A percentile compares a stretch with the other conserved stretches of the same genome.
Evolutionary conservation across 108 stramenopile genomes (phyloP).

Genomic region (Discostella stelligeroides): DNA sequence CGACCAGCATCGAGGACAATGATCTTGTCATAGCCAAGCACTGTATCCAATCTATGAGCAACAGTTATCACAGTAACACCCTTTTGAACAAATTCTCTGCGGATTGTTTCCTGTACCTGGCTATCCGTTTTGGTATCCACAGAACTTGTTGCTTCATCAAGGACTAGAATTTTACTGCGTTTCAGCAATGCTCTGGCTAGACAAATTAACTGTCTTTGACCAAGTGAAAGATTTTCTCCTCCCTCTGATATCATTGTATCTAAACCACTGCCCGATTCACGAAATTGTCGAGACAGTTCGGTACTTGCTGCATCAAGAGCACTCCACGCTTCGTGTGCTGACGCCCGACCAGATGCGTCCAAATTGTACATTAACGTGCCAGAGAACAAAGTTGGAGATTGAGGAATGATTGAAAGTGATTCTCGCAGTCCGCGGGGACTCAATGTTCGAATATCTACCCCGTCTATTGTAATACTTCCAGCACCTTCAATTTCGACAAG

Average conservation of each 20-base stretch:
- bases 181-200: slow-evolving; percentile 89
- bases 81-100: slow-evolving; percentile 74
- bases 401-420: slow-evolving; percentile 90
- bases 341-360: slow-evolving; percentile 75
- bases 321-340: slow-evolving; percentile 70
- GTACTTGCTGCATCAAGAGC: slow-evolving; percentile 83
- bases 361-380: slow-evolving; percentile 90
- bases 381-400: slow-evolving; percentile 93
- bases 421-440: slow-evolving; percentile 78
- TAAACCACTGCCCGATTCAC: slow-evolving; percentile 45
- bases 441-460: slow-evolving; percentile 86
- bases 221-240: slow-evolving; percentile 87
- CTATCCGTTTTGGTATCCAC: slow-evolving; percentile 80
- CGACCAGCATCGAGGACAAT: slow-evolving; percentile 88
- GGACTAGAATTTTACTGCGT: slow-evolving; percentile 76
- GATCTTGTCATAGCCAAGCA: slow-evolving; percentile 90
- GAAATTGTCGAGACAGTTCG: slow-evolving; percentile 60
- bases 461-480: slow-evolving; percentile 83
- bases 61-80: slow-evolving; percentile 89
- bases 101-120: slow-evolving; percentile 76
- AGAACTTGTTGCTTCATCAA: slow-evolving; percentile 87
- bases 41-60: slow-evolving; percentile 90
- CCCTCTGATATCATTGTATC: slow-evolving; percentile 74
- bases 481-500: slow-evolving; percentile 75
- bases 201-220: slow-evolving; percentile 91